Evolutionary conservation across 1,284 basidiomycete species (phyloP).

Genomic region (Takashimella tepidaria): DNA sequence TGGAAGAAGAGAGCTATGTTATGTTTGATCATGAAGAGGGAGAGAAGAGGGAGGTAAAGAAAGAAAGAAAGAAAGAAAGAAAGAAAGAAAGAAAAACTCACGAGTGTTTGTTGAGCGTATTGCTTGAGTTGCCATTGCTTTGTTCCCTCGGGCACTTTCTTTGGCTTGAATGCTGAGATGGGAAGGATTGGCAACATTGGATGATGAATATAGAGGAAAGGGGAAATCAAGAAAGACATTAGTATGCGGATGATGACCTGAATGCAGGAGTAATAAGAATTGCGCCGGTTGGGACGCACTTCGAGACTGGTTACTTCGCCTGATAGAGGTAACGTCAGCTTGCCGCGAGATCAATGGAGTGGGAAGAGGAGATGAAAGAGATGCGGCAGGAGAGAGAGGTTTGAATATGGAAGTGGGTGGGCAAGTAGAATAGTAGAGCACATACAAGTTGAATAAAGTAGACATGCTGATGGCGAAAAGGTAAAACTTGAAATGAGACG

Average conservation of each 20-base stretch:
- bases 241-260: no score
- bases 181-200: background rate
- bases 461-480: background rate
- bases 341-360: background rate
- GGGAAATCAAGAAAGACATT: background rate
- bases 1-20: no score
- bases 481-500: no score
- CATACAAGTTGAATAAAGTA: background rate
- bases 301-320: conserved; percentile 1
- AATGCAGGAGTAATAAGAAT: no score
- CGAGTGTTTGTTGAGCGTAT: conserved; percentile 93
- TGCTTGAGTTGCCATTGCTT: conserved; percentile 96
- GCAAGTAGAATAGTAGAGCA: no score
- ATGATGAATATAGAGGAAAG: background rate
- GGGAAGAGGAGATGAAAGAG: background rate
- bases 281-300: no score
- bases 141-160: conserved; percentile 90
- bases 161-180: conserved; percentile 76
- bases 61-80: background rate
- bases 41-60: background rate
- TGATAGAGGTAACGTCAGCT: background rate
- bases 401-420: background rate
- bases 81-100: conserved; percentile 37
- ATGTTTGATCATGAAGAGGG: no score
- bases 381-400: background rate